phyloP scores from a whole-genome alignment of 1,139 yeast species.

The Debaryomyces robertsiae region DNA sequence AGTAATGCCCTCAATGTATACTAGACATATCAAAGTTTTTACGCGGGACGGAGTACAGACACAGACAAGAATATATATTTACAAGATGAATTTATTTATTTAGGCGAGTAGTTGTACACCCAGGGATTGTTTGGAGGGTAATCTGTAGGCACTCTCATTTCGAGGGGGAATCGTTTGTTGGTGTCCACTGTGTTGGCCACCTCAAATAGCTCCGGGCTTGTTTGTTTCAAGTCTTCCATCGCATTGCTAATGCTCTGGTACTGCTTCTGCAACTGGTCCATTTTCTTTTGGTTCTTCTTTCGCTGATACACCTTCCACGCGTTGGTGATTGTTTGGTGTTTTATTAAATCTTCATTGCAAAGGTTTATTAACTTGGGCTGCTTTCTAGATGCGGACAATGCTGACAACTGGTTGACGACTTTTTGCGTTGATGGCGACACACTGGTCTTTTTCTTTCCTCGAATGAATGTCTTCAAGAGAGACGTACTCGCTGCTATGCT shows the following conservation, averaged over 20 bases:
- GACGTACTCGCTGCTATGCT: constrained; percentile 1
- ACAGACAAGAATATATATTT: constrained; percentile 10
- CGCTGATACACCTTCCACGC: constrained; percentile 78
- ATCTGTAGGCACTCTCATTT: constrained; percentile 85
- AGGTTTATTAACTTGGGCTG: constrained; percentile 81
- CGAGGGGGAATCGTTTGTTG: constrained; percentile 68
- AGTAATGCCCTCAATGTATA: constrained; percentile 17
- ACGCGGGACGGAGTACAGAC: constrained; percentile 3
- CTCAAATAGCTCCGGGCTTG: constrained; percentile 51
- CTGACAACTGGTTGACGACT: constrained; percentile 76
- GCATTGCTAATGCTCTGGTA: constrained; percentile 70
- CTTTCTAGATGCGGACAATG: constrained; percentile 82
- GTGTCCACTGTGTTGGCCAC: constrained; percentile 52
- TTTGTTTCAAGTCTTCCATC: constrained; percentile 64
- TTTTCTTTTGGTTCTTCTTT: constrained; percentile 46
- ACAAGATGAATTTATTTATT: constrained; percentile 13
- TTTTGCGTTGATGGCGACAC: constrained; percentile 64
- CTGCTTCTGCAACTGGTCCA: constrained; percentile 58
- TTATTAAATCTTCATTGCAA: constrained; percentile 77
- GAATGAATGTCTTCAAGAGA: constrained; percentile 23
- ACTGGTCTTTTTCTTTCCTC: constrained; percentile 40
- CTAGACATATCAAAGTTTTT: background rate
- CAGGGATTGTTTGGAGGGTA: constrained; percentile 86
- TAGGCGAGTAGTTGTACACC: constrained; percentile 59
- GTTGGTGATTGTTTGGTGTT: constrained; percentile 79